These are phyloP conservation scores for Ogataea sp. DNA, from an alignment of 805 yeast genomes.

Conservation along the genomic window DNA sequence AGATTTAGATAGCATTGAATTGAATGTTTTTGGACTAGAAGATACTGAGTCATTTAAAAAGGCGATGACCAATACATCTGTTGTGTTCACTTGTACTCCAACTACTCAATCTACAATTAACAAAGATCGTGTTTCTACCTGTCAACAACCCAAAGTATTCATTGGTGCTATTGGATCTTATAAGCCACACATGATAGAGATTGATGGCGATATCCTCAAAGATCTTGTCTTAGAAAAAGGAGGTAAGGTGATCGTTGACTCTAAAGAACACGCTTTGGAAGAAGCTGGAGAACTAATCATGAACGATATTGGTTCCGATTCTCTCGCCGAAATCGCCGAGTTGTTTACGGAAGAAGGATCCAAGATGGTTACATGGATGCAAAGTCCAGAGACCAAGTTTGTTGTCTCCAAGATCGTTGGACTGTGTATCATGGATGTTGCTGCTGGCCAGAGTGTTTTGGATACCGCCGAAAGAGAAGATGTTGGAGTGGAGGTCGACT, in stretches of 20 bases:
- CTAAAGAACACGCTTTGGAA: slow-evolving; percentile 41
- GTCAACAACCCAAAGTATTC: slow-evolving; percentile 23
- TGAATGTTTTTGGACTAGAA: slow-evolving; percentile 11
- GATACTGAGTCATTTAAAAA: slow-evolving; percentile 10
- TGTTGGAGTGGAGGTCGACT: slow-evolving; percentile 26
- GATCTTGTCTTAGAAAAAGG: slow-evolving; percentile 23
- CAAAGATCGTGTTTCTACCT: slow-evolving; percentile 20
- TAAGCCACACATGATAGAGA: slow-evolving; percentile 60
- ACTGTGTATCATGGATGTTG: slow-evolving; percentile 54
- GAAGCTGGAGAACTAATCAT: slow-evolving; percentile 64
- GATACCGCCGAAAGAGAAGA: slow-evolving; percentile 16
- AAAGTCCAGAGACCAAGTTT: slow-evolving; percentile 19
- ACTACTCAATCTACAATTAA: slow-evolving; percentile 39
- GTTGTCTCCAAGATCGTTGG: slow-evolving; percentile 53
- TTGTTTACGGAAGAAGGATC: slow-evolving; percentile 15
- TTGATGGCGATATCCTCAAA: slow-evolving; percentile 37
- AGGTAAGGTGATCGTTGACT: slow-evolving; percentile 49
- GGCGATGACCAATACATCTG: slow-evolving; percentile 30
- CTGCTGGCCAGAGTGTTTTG: slow-evolving; percentile 38
- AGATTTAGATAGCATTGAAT: slow-evolving; percentile 20
- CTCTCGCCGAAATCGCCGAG: slow-evolving; percentile 41
- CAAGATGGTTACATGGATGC: slow-evolving; percentile 6
- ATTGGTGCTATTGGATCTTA: slow-evolving; percentile 60
- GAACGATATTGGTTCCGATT: slow-evolving; percentile 27
- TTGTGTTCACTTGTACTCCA: slow-evolving; percentile 57